Base-by-base conservation (phyloP, 2,329 filamentous ascomycete species). In the Pleurostoma richardsiae region DNA sequence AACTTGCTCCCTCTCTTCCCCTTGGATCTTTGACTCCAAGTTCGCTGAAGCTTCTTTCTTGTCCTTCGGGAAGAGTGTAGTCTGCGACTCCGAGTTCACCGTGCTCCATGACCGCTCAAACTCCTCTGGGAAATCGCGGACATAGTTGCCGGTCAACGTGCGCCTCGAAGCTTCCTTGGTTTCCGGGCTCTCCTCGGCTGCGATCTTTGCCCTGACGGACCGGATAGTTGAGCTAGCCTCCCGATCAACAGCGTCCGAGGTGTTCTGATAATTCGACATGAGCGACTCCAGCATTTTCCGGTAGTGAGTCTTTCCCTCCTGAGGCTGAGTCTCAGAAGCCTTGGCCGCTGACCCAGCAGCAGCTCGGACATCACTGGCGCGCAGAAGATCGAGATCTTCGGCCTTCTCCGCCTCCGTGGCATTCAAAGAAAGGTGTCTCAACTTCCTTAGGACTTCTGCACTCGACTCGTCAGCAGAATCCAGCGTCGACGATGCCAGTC, bases 121-220 rank as follows among this genome's bases (percentile, higher is more conserved):
- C 4, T 79, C 74, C 48, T 79, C 74, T 0, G 75, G 73, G 48
- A 79, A 79, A 55, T 79, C 76, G 30, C 68, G 70, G 6, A 62
- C 60, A 50, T 70, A 78, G 51, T 72, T 75, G 4, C 75, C 76
- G 6, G 71, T 76, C 42, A 78, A 48, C 7, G 49, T 41, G 31
- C 30, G 10, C n/a, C 29, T 29, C 27, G 49, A 41, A 5, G 42
- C 19, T 26, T 29, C 31, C 8, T 19, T 19, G 19, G 19, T 19
- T 19, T 19, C 19, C 19, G 19, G 19, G 19, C 19, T 26, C 26
- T 44, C 10, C n/a, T 44, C 28, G 33, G 19, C 30, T 29, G 8
- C 8, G 8, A 36, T 56, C 28, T 52, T 48, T 31, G 44, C 28
- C 49, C 58, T 52, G 39, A 47, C 41, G 46, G 49, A 39, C 40